Evolutionary conservation across 805 yeast genomes (phyloP).

Genomic region (Metschnikowia koreensis): DNA sequence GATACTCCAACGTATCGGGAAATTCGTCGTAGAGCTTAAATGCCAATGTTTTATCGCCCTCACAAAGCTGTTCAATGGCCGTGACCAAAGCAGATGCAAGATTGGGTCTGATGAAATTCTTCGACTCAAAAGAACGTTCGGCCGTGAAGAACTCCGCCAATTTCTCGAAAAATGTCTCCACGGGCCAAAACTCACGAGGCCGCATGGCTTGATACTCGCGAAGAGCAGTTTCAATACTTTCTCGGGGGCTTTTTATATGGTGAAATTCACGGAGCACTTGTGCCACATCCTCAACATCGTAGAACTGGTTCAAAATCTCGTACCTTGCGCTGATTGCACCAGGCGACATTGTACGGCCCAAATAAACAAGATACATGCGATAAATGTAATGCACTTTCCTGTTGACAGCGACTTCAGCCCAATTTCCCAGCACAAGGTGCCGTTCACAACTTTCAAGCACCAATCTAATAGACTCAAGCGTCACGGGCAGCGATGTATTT

Average conservation of each 20-base stretch:
- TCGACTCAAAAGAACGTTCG: conserved; percentile 24
- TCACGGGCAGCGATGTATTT: background rate
- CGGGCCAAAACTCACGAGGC: conserved; percentile 10
- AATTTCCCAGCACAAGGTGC: conserved; percentile 31
- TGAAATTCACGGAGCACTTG: conserved; percentile 7
- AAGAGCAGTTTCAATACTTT: conserved; percentile 18
- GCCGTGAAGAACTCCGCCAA: conserved; percentile 33
- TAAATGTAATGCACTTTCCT: conserved; percentile 27
- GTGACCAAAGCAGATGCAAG: conserved; percentile 19
- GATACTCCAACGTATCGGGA: conserved; percentile 34
- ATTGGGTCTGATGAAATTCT: conserved; percentile 23
- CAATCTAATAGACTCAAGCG: conserved; percentile 5
- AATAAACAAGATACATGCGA: conserved; percentile 25
- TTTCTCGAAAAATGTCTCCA: conserved; percentile 18
- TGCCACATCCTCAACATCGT: conserved; percentile 21
- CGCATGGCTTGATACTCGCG: conserved; percentile 14
- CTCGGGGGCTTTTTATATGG: conserved; percentile 13
- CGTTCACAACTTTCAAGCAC: conserved; percentile 28
- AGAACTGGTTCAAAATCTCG: conserved; percentile 26
- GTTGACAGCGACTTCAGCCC: conserved; percentile 25
- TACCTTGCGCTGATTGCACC: conserved; percentile 17
- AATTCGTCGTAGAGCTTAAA: conserved; percentile 32
- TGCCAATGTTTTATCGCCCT: conserved; percentile 19
- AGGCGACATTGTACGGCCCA: conserved; percentile 15
- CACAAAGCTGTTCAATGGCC: conserved; percentile 19